A percentile compares a stretch with the other conserved stretches of the same genome.
These are phyloP conservation scores for Cymbidium sinense DNA, from an alignment of 106 monocot species.

Conservation along the genomic window DNA sequence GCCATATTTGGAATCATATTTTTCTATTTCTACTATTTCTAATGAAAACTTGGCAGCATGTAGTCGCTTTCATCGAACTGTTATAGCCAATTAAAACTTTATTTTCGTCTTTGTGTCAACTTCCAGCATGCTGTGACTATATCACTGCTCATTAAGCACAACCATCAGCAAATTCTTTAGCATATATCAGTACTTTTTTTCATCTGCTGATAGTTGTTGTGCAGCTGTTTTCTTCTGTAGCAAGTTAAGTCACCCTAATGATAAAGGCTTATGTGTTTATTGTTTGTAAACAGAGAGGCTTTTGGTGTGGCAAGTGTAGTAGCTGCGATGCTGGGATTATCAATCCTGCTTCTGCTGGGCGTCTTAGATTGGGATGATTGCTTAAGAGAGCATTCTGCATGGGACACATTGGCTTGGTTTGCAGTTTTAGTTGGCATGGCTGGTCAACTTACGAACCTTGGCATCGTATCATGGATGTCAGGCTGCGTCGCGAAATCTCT, in stretches of 20 bases:
- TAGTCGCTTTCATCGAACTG: neutral
- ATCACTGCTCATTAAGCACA: neutral
- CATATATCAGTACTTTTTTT: too few relatives aligned
- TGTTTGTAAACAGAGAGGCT: conserved; percentile 32
- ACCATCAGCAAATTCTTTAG: neutral
- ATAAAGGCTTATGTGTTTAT: neutral
- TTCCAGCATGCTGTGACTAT: neutral
- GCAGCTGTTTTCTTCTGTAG: neutral
- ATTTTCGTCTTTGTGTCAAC: too few relatives aligned
- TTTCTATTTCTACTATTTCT: neutral
- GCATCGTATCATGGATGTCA: conserved; percentile 90
- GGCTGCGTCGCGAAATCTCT: conserved; percentile 72
- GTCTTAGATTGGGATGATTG: conserved; percentile 97
- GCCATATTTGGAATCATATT: neutral
- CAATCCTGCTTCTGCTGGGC: conserved; percentile 78
- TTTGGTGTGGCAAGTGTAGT: conserved; percentile 88
- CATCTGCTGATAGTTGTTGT: neutral
- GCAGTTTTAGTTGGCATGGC: conserved; percentile 97
- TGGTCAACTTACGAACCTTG: conserved; percentile 78
- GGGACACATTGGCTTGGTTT: conserved; percentile 98
- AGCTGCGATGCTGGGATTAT: conserved; percentile 91
- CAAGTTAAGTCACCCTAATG: neutral
- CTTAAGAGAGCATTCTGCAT: conserved; percentile 88
- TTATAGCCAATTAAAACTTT: neutral
- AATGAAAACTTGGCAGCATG: neutral